Conservation (phyloP, 306 rosid genomes). For the Prunus dulcis region DNA sequence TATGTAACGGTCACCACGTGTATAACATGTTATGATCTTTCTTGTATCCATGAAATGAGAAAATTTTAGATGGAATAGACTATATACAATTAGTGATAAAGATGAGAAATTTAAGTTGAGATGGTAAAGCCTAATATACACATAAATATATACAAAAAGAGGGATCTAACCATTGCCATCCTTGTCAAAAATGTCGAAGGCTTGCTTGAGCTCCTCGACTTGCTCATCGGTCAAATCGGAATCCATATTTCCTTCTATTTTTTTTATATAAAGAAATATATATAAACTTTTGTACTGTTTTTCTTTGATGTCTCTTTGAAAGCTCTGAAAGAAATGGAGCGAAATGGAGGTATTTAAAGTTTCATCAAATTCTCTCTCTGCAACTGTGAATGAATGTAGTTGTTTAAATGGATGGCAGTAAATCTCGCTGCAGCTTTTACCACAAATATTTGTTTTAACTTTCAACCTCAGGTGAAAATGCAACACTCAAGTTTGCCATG, state of each 20-base stretch:
- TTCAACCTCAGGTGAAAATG: background rate
- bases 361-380: too few relatives aligned
- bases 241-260: background rate
- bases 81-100: too few relatives aligned
- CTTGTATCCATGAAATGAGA: too few relatives aligned
- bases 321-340: background rate
- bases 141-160: background rate
- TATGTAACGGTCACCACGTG: too few relatives aligned
- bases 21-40: too few relatives aligned
- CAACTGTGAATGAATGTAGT: background rate
- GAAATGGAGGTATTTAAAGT: background rate
- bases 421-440: background rate
- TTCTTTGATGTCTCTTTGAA: background rate
- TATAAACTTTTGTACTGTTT: background rate
- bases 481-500: background rate
- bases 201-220: background rate
- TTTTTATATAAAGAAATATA: background rate
- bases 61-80: too few relatives aligned
- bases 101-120: too few relatives aligned
- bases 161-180: background rate
- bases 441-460: background rate
- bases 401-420: background rate
- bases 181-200: background rate
- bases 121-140: too few relatives aligned
- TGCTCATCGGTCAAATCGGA: background rate